A percentile compares a stretch with the other conserved stretches of the same genome.
Evolutionary conservation across 148 eudicot genomes (phyloP).

Genomic region (Rhododendron molle): DNA sequence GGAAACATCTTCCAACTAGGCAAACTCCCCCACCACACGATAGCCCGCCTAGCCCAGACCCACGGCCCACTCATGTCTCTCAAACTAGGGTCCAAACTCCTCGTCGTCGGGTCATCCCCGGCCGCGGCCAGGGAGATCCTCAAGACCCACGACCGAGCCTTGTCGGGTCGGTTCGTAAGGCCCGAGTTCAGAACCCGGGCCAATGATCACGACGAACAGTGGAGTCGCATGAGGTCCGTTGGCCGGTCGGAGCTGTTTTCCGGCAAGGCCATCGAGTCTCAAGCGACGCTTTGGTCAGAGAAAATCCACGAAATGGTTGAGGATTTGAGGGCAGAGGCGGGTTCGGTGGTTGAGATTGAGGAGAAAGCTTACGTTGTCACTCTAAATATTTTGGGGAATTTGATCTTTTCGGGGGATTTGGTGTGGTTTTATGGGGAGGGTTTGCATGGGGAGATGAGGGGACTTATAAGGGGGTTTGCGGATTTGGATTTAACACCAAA

Average conservation of each 20-base stretch:
- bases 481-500: not conserved
- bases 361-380: conserved; percentile 4
- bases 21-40: not conserved
- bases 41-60: conserved; percentile 5
- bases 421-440: not conserved
- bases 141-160: not conserved
- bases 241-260: conserved; percentile 20
- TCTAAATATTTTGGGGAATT: conserved; percentile 19
- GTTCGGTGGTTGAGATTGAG: conserved; percentile 8
- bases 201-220: not conserved
- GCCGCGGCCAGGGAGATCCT: not conserved
- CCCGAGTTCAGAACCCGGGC: not conserved
- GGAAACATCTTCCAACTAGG: conserved; percentile 3
- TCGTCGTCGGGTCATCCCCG: not conserved
- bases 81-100: not conserved
- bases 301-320: conserved; percentile 19
- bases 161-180: conserved; percentile 18
- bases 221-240: conserved; percentile 15
- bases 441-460: not conserved
- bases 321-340: conserved; percentile 6
- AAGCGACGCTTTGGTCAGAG: conserved; percentile 2
- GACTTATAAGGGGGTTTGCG: not conserved
- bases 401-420: conserved; percentile 12
- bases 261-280: conserved; percentile 9
- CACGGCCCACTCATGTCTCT: not conserved